Conservation (phyloP, 192 early-diverging fungal genomes). For the Diversispora eburnea region DNA sequence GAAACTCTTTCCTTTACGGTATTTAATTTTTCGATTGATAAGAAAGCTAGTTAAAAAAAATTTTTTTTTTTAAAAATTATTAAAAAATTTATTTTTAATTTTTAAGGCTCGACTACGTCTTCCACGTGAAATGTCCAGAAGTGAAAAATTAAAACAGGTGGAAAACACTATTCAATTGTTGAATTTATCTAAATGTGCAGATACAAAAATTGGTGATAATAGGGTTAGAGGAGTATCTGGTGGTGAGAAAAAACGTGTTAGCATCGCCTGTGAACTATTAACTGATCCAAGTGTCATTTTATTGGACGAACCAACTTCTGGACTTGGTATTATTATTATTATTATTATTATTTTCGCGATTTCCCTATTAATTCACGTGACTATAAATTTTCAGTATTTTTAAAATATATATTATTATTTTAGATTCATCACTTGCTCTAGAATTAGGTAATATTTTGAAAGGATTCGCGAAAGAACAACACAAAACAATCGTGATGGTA, state of each 20-base stretch:
- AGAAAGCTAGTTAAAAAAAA: no score
- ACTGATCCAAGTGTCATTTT: conserved; percentile 65
- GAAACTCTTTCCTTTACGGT: conserved; percentile 71
- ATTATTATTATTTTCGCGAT: no score
- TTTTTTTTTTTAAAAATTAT: conserved; percentile 27
- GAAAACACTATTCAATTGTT: conserved; percentile 58
- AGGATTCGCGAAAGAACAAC: conserved; percentile 1
- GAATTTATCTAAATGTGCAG: conserved; percentile 59
- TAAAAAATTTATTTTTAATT: not conserved
- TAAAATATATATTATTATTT: not conserved
- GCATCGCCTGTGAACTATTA: conserved; percentile 72
- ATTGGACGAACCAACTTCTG: conserved; percentile 72
- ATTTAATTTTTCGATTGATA: not conserved
- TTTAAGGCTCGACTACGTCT: conserved; percentile 37
- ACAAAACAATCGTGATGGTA: conserved; percentile 73
- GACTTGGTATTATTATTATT: conserved; percentile 52
- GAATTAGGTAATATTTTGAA: conserved; percentile 15
- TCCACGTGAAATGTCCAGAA: conserved; percentile 39
- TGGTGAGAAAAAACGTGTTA: conserved; percentile 70
- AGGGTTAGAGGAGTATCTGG: conserved; percentile 68
- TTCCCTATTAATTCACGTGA: not conserved
- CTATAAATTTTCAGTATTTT: not conserved
- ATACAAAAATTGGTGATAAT: conserved; percentile 64
- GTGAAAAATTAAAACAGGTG: conserved; percentile 45
- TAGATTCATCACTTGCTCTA: conserved; percentile 16